Evolutionary conservation across 345 rosid genomes (phyloP).

Genomic region (Odontarrhena argentea): DNA sequence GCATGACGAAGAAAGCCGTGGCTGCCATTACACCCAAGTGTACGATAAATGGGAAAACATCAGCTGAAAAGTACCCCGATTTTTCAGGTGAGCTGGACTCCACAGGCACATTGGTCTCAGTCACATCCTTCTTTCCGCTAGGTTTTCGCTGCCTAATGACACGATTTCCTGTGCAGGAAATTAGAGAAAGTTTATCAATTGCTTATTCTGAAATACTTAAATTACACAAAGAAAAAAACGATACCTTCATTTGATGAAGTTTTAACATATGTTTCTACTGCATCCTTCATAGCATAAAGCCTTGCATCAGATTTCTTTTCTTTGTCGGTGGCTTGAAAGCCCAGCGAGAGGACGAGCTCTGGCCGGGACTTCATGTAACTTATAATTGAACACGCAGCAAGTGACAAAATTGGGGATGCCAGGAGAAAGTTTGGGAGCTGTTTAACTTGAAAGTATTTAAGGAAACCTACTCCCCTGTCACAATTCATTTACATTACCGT

Average conservation of each 20-base stretch:
- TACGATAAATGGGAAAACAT: constrained; percentile 63
- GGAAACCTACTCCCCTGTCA: constrained; percentile 90
- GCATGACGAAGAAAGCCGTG: constrained; percentile 84
- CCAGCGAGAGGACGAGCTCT: constrained; percentile 59
- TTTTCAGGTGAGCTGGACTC: constrained; percentile 42
- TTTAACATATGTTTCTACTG: constrained; percentile 28
- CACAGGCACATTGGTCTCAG: constrained; percentile 15
- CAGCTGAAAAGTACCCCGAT: constrained; percentile 50
- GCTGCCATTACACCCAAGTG: constrained; percentile 75
- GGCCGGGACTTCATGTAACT: constrained; percentile 58
- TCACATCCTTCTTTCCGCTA: constrained; percentile 35
- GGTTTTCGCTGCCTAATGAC: constrained; percentile 61
- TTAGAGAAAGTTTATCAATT: background rate
- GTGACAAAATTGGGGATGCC: constrained; percentile 81
- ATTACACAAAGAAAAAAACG: background rate
- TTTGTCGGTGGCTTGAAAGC: constrained; percentile 57
- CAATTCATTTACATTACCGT: constrained; percentile 1
- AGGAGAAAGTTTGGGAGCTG: constrained; percentile 96
- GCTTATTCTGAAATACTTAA: background rate
- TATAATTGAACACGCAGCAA: constrained; percentile 66
- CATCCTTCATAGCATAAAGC: constrained; percentile 40
- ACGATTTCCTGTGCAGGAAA: constrained; percentile 43
- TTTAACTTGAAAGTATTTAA: constrained; percentile 77
- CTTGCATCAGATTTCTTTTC: constrained; percentile 46
- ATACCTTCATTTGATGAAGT: constrained; percentile 27